Conservation (phyloP, 2,329 filamentous ascomycete species). For the Eurotiales sp. region DNA sequence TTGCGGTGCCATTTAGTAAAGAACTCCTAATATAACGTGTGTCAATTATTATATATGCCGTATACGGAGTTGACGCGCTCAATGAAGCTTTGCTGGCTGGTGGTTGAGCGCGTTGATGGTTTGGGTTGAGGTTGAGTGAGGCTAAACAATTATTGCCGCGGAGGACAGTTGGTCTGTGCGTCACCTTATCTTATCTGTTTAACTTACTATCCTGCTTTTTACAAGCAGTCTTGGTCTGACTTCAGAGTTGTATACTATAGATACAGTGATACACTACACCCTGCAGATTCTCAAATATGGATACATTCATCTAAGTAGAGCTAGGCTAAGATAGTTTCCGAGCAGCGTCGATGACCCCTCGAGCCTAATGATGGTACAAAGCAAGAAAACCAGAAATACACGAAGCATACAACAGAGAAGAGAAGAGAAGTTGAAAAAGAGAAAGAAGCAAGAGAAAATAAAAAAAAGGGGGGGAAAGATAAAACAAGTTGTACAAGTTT, state of each 20-base stretch:
- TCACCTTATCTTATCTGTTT: too few relatives aligned
- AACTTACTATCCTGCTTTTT: too few relatives aligned
- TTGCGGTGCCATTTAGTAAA: slow-evolving; percentile 1
- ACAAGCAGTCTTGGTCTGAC: too few relatives aligned
- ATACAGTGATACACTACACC: too few relatives aligned
- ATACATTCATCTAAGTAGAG: slow-evolving; percentile 31
- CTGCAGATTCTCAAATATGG: slow-evolving; percentile 21
- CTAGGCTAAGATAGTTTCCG: slow-evolving; percentile 5
- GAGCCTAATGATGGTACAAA: background rate
- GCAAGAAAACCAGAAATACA: background rate
- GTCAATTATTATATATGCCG: too few relatives aligned
- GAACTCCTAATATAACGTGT: too few relatives aligned
- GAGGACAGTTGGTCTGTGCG: slow-evolving; percentile 10
- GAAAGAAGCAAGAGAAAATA: slow-evolving; percentile 10
- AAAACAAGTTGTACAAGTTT: slow-evolving; percentile 19
- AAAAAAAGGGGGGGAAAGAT: slow-evolving; percentile 19
- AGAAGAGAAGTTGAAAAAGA: background rate
- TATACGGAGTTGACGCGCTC: too few relatives aligned
- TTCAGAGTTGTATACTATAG: too few relatives aligned
- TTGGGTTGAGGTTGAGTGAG: background rate
- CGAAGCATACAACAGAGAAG: slow-evolving; percentile 1
- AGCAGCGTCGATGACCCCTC: background rate
- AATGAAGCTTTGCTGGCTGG: too few relatives aligned
- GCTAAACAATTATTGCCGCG: slow-evolving; percentile 2
- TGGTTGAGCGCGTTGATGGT: too few relatives aligned